phyloP scores from a whole-genome alignment of 768 basidiomycete species.

The Sutorius australiensis region DNA sequence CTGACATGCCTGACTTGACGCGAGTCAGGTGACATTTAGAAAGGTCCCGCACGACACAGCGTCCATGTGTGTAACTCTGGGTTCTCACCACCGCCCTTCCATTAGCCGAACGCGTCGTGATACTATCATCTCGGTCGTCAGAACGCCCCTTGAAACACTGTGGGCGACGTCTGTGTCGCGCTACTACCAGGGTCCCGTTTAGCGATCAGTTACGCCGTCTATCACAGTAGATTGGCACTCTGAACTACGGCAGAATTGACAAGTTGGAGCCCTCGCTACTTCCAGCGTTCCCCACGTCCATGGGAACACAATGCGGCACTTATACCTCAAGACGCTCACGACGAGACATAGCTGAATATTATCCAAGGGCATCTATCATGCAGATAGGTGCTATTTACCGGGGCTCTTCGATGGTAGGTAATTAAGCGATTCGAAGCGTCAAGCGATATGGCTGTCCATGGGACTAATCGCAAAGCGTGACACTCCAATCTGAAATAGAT shows the following conservation, averaged over 20 bases:
- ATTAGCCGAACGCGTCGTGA: not conserved
- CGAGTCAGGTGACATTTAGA: not conserved
- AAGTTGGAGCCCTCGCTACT: not conserved
- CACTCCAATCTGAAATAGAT: conserved; percentile 5
- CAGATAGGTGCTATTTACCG: not conserved
- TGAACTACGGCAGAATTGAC: not conserved
- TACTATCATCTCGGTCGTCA: no score
- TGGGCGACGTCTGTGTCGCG: not conserved
- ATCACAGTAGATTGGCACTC: not conserved
- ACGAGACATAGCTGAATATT: not conserved
- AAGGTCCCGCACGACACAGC: not conserved
- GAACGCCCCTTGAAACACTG: no score
- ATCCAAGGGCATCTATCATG: not conserved
- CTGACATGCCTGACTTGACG: not conserved
- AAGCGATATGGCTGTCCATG: not conserved
- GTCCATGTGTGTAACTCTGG: not conserved
- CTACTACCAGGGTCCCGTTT: not conserved
- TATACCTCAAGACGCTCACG: not conserved
- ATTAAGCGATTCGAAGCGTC: not conserved
- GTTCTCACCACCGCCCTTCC: not conserved
- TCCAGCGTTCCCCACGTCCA: not conserved
- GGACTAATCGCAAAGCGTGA: not conserved
- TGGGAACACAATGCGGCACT: not conserved
- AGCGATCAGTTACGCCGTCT: not conserved
- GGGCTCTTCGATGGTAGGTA: no score